Evolutionary conservation across 202 grass and related monocot species (phyloP).

Genomic region (Digitaria exilis): DNA sequence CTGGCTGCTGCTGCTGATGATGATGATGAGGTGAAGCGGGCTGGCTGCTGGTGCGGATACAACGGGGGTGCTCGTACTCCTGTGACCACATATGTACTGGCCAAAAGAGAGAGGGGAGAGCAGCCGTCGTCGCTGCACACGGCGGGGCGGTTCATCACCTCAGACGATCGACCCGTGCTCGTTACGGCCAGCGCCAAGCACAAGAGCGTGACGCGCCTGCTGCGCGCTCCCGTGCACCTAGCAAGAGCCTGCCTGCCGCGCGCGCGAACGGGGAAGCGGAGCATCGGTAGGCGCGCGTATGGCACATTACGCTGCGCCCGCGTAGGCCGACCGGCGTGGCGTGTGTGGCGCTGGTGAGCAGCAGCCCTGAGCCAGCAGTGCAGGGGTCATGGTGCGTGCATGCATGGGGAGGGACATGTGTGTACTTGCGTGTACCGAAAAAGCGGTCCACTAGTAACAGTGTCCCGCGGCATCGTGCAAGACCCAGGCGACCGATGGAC

Average conservation of each 20-base stretch:
- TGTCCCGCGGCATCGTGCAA: neutral
- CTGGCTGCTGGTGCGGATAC: neutral
- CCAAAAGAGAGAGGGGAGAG: neutral
- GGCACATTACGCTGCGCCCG: neutral
- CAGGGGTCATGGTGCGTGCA: neutral
- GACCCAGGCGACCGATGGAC: neutral
- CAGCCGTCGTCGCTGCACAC: neutral
- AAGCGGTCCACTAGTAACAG: conserved; percentile 1
- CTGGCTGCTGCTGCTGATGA: no score
- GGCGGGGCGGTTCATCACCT: neutral
- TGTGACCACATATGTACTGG: neutral
- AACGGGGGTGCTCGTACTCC: neutral
- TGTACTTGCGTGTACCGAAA: conserved; percentile 28
- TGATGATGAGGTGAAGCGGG: neutral
- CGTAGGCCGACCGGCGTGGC: neutral
- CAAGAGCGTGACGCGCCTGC: neutral
- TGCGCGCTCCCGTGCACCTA: neutral
- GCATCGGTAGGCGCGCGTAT: neutral
- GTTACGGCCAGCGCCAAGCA: conserved; percentile 25
- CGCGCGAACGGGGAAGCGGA: neutral
- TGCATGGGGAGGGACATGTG: neutral
- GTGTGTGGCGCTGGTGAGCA: neutral
- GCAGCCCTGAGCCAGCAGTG: no score
- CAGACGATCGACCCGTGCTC: neutral
- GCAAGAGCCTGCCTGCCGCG: neutral